A percentile compares a stretch with the other conserved stretches of the same genome.
Conservation (phyloP, 2,329 filamentous ascomycete genomes). For the Arthroderma sp. region DNA sequence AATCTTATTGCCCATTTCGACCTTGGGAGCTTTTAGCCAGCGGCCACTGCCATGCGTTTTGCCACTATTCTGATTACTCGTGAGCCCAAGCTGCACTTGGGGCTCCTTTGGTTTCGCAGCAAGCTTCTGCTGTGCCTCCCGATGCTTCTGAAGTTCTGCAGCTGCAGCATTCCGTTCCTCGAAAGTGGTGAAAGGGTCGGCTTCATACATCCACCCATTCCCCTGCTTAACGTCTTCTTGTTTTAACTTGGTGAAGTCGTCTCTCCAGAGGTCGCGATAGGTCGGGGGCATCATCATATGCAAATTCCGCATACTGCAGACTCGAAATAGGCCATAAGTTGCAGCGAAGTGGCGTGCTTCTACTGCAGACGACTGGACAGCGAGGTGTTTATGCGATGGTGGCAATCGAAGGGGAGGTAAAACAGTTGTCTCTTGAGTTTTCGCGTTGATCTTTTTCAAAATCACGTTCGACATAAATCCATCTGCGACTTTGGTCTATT, state of each 20-base stretch:
- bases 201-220: slow-evolving; percentile 81
- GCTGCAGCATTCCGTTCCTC: slow-evolving; percentile 69
- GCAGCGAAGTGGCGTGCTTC: slow-evolving; percentile 91
- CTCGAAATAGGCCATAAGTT: slow-evolving; percentile 77
- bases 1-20: slow-evolving; percentile 80
- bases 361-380: slow-evolving; percentile 62
- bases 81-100: slow-evolving; percentile 42
- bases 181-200: slow-evolving; percentile 76
- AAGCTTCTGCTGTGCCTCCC: slow-evolving; percentile 46
- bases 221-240: slow-evolving; percentile 64
- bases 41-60: slow-evolving; percentile 1
- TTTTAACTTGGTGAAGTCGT: slow-evolving; percentile 71
- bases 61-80: slow-evolving; percentile 24
- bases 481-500: slow-evolving; percentile 51
- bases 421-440: slow-evolving; percentile 63
- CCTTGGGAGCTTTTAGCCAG: slow-evolving; percentile 75
- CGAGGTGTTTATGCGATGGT: slow-evolving; percentile 59
- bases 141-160: slow-evolving; percentile 58
- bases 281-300: slow-evolving; percentile 87
- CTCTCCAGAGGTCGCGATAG: slow-evolving; percentile 82
- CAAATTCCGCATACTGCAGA: slow-evolving; percentile 91
- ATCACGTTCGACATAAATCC: slow-evolving; percentile 73
- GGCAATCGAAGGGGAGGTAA: slow-evolving; percentile 76
- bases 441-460: slow-evolving; percentile 57
- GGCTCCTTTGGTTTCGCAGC: slow-evolving; percentile 44